Evolutionary conservation across 495 filamentous ascomycete species (phyloP), one percentile per base, ranked within the genome.

Genomic region (Aspergillus campestris): DNA sequence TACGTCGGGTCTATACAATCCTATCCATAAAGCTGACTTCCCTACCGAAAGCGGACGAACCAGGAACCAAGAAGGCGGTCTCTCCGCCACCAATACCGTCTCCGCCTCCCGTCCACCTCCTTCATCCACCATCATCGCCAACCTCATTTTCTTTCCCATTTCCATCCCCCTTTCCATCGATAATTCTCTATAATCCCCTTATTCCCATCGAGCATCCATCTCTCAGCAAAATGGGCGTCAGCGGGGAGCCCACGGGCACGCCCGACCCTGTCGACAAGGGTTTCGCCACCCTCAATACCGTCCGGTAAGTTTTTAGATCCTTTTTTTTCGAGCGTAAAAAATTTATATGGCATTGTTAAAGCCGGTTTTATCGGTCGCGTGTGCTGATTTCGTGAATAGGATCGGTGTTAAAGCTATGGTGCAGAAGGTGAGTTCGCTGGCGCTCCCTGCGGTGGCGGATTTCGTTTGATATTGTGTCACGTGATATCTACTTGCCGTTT

Each of bases 361-460:
- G 46, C 44, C 7, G 40, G 9, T 69, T 73, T 71, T 36, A 51
- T 58, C 70, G 70, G 70, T 67, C 70, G 70, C 61, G 52, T 61
- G 34, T 64, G 56, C 71, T 76, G 48, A 79, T 51, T 24, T 13
- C 44, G 38, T 6, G 34, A 52, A 49, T 67, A 87, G 83, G 37
- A 78, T 86, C 55, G 84, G 84, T 53, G 78, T 86, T 41, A 87
- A 87, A 62, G 79, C 78, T 31, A 78, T 79, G 64, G 80, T 84
- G 35, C 78, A 83, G 50, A 85, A 85, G 73, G 81, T 84, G 48
- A 57, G 71, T 53, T 41, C 2, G 4, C 18, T 24, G 52, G 55
- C 41, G 47, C 42, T 38, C 29, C 43, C 3, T 27, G 38, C 34
- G 47, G 41, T 43, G 32, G 40, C 6, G 10, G 31, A 50, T 24